Percentiles rank a stretch among this genome's conserved stretches.
phyloP scores from a whole-genome alignment of 352 stramenopile species.

The Pythium rishiriense region DNA sequence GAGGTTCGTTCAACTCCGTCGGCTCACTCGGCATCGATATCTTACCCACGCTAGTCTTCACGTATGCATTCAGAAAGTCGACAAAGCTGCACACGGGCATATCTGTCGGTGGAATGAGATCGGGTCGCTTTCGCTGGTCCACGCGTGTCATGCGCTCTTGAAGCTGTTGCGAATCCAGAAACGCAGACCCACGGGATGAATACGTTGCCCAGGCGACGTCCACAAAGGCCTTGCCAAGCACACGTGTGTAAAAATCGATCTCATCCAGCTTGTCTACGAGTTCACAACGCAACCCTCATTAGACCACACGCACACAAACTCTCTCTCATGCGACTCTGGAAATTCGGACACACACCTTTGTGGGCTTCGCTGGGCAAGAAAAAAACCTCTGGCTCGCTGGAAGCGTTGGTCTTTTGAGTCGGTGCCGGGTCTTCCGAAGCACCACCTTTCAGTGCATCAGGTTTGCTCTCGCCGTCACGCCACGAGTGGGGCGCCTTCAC shows the following conservation, averaged over 20 bases:
- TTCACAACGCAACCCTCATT: background rate
- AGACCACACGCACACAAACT: too few relatives aligned
- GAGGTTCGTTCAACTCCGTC: background rate
- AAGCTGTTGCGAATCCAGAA: slow-evolving; percentile 36
- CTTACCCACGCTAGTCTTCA: slow-evolving; percentile 39
- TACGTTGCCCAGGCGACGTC: slow-evolving; percentile 58
- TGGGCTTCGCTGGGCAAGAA: slow-evolving; percentile 28
- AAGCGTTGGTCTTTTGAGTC: background rate
- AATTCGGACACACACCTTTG: slow-evolving; percentile 29
- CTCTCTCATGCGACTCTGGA: too few relatives aligned
- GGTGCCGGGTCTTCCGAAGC: background rate
- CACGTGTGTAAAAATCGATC: slow-evolving; percentile 55
- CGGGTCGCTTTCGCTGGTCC: slow-evolving; percentile 47
- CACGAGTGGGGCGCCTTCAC: slow-evolving; percentile 67
- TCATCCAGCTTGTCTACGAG: slow-evolving; percentile 40
- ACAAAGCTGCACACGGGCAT: slow-evolving; percentile 51
- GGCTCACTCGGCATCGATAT: background rate
- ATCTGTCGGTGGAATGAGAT: slow-evolving; percentile 32
- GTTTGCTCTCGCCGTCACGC: slow-evolving; percentile 54
- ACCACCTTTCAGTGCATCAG: background rate
- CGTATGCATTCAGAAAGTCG: slow-evolving; percentile 61
- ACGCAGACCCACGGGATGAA: slow-evolving; percentile 30
- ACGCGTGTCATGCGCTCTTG: slow-evolving; percentile 41
- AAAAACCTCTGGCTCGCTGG: slow-evolving; percentile 18
- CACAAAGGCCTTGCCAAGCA: slow-evolving; percentile 66